Conservation (phyloP, 345 rosid species). For the Gossypium thurberi region DNA sequence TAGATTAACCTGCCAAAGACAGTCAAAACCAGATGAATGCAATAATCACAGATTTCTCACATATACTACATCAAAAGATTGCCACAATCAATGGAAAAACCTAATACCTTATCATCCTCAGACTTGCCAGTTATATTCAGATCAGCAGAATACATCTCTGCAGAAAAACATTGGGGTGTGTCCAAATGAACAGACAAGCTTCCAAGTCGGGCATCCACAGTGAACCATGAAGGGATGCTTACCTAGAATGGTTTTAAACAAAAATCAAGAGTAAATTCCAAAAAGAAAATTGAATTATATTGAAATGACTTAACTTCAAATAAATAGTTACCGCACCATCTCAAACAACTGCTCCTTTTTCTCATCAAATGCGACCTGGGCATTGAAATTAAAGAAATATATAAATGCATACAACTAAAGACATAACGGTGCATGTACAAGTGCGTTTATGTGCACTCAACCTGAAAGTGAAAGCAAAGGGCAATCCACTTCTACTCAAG, state of each 20-base stretch:
- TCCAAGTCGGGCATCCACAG: slow-evolving; percentile 91
- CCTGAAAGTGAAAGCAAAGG: not conserved
- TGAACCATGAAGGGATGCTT: slow-evolving; percentile 97
- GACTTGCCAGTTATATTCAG: slow-evolving; percentile 82
- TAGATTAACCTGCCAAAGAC: slow-evolving; percentile 66
- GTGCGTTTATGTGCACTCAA: not conserved
- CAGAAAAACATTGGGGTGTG: slow-evolving; percentile 96
- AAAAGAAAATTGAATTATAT: not conserved
- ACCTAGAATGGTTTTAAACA: slow-evolving; percentile 42
- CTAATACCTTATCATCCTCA: slow-evolving; percentile 88
- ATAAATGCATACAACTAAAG: not conserved
- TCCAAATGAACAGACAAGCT: slow-evolving; percentile 94
- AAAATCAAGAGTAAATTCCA: slow-evolving; percentile 19
- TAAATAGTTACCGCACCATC: slow-evolving; percentile 49
- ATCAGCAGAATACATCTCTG: slow-evolving; percentile 96
- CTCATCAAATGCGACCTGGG: slow-evolving; percentile 82
- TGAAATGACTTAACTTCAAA: not conserved
- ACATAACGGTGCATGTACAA: not conserved
- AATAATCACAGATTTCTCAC: not conserved
- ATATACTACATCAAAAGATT: not conserved
- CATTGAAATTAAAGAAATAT: slow-evolving; percentile 11
- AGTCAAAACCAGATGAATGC: not conserved
- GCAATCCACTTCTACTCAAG: not conserved
- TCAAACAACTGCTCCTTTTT: slow-evolving; percentile 88
- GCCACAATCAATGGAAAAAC: not conserved